These are phyloP conservation scores for Pistacia vera DNA, from an alignment of 345 rosid species.

Conservation along the genomic window DNA sequence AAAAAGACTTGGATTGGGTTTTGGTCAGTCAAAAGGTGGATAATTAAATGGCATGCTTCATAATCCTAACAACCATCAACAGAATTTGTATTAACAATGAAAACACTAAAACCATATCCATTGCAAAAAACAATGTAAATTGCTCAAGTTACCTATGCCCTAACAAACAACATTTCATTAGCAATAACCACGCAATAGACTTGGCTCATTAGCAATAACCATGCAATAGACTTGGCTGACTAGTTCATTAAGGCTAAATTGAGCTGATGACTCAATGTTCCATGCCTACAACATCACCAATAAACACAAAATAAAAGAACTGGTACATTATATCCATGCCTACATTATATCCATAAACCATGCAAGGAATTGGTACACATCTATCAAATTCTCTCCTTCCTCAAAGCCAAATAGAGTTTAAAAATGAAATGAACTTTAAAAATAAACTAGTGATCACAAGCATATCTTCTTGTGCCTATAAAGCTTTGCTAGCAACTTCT, in stretches of 20 bases:
- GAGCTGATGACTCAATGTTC: conserved; percentile 40
- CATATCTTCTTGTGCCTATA: conserved; percentile 39
- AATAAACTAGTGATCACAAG: not conserved
- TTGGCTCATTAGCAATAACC: conserved; percentile 38
- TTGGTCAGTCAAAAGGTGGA: too few relatives aligned
- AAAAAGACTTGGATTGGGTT: too few relatives aligned
- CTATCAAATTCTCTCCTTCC: not conserved
- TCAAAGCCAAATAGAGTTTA: not conserved
- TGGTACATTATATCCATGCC: not conserved
- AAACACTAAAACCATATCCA: not conserved
- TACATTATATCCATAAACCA: not conserved
- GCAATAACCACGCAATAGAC: conserved; percentile 27
- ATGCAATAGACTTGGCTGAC: conserved; percentile 48
- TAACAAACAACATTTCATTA: conserved; percentile 55
- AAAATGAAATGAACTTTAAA: not conserved
- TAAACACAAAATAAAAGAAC: not conserved
- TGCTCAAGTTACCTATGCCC: conserved; percentile 48
- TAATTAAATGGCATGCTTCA: too few relatives aligned
- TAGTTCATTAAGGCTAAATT: conserved; percentile 38
- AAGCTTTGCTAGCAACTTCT: conserved; percentile 33
- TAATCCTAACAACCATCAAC: too few relatives aligned
- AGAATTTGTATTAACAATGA: too few relatives aligned
- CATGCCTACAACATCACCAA: conserved; percentile 16
- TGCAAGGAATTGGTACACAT: not conserved
- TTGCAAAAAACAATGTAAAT: not conserved